Conservation (phyloP, 345 rosid species). For the Salix purpurea region DNA sequence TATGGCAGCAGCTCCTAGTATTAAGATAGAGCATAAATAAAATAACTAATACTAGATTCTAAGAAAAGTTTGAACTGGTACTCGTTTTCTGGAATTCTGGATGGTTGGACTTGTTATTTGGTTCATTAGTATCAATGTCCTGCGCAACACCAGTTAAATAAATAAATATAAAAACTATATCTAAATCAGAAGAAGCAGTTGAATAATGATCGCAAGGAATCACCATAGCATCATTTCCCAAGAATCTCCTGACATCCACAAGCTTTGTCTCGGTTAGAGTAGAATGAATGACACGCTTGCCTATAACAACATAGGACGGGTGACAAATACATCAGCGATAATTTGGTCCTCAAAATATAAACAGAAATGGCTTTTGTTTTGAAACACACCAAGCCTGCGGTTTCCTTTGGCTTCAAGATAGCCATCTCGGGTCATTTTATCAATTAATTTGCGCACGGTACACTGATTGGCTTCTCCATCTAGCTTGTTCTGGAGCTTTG, state of each 20-base stretch:
- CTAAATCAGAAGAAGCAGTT: background rate
- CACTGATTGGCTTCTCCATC: conserved; percentile 67
- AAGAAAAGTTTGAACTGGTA: conserved; percentile 7
- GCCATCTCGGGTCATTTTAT: conserved; percentile 74
- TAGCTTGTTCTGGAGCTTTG: conserved; percentile 74
- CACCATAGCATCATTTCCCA: conserved; percentile 58
- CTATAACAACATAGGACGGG: conserved; percentile 30
- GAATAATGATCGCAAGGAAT: conserved; percentile 1
- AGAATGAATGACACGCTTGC: conserved; percentile 84
- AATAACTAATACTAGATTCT: background rate
- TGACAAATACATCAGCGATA: conserved; percentile 2
- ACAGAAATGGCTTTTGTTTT: conserved; percentile 8
- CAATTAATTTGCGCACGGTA: conserved; percentile 60
- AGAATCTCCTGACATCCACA: conserved; percentile 62
- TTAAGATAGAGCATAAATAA: background rate
- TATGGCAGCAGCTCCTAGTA: background rate
- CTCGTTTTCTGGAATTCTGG: conserved; percentile 29
- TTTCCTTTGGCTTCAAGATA: conserved; percentile 66
- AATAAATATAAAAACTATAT: background rate
- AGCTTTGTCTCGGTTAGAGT: conserved; percentile 60
- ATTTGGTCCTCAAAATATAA: background rate
- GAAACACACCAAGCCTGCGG: conserved; percentile 69
- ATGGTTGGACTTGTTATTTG: conserved; percentile 19
- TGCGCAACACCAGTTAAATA: conserved; percentile 22
- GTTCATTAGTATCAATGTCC: conserved; percentile 51